Conservation (phyloP, 371 early-diverging fungal genomes). For the Polyrhizophydium stewartii region DNA sequence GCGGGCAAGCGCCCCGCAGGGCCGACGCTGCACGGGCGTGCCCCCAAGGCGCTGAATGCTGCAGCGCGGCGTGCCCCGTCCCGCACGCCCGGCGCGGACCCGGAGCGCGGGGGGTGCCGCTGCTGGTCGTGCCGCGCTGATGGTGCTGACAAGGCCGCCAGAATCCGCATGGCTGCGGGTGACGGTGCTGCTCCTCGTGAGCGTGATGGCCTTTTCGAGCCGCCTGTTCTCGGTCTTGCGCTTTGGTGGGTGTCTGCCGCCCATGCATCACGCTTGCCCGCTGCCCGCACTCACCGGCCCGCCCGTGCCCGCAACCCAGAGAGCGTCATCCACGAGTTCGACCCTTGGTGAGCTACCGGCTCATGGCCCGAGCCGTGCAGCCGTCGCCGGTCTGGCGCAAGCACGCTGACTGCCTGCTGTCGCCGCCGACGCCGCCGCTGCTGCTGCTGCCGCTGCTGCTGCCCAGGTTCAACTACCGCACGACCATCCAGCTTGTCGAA, state of each 20-base stretch:
- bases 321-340: conserved; percentile 97
- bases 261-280: background rate
- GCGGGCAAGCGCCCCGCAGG: too few relatives aligned
- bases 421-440: background rate
- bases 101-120: too few relatives aligned
- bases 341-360: conserved; percentile 66
- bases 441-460: background rate
- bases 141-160: background rate
- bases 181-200: conserved; percentile 80
- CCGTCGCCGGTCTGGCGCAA: too few relatives aligned
- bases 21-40: too few relatives aligned
- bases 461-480: conserved; percentile 90
- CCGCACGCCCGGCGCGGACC: too few relatives aligned
- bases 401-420: too few relatives aligned
- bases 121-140: too few relatives aligned
- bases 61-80: too few relatives aligned
- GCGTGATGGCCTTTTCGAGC: conserved; percentile 81
- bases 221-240: conserved; percentile 96
- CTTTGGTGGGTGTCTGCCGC: conserved; percentile 60
- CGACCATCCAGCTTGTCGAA: conserved; percentile 93
- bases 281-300: background rate
- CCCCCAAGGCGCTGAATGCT: too few relatives aligned
- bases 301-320: conserved; percentile 9
- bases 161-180: conserved; percentile 37
- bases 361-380: conserved; percentile 3